Evolutionary conservation across 202 grass and related monocot species (phyloP).

Genomic region (Digitaria exilis): DNA sequence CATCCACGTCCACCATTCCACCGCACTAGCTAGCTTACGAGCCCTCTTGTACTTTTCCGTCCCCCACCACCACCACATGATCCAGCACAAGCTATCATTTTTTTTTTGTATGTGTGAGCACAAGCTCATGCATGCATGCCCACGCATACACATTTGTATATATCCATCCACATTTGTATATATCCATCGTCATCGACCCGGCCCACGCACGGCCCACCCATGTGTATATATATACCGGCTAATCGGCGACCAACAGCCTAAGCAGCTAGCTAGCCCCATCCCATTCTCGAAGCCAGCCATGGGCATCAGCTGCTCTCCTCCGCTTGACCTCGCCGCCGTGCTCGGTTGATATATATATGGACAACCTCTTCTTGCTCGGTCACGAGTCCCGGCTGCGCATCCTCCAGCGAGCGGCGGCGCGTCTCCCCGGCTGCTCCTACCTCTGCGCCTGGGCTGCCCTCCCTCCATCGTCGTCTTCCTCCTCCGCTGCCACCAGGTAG

Average conservation of each 20-base stretch:
- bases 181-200: not conserved
- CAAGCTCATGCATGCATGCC: slow-evolving; percentile 29
- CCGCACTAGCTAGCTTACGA: not conserved
- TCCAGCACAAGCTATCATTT: no score
- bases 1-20: not conserved
- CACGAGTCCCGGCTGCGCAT: slow-evolving; percentile 55
- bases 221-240: not conserved
- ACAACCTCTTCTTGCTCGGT: slow-evolving; percentile 66
- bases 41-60: slow-evolving; percentile 42
- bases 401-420: slow-evolving; percentile 53
- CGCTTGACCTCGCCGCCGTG: no score
- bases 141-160: slow-evolving; percentile 30
- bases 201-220: not conserved
- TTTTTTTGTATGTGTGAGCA: no score
- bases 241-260: slow-evolving; percentile 6
- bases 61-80: slow-evolving; percentile 50
- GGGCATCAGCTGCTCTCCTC: not conserved
- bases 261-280: no score
- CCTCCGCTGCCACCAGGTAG: slow-evolving; percentile 33
- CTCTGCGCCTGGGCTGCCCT: slow-evolving; percentile 77
- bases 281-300: not conserved
- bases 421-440: slow-evolving; percentile 65
- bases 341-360: slow-evolving; percentile 62
- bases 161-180: slow-evolving; percentile 34
- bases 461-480: not conserved